Evolutionary conservation across 2,329 filamentous ascomycete species (phyloP).

Genomic region (Grosmannia huntii): DNA sequence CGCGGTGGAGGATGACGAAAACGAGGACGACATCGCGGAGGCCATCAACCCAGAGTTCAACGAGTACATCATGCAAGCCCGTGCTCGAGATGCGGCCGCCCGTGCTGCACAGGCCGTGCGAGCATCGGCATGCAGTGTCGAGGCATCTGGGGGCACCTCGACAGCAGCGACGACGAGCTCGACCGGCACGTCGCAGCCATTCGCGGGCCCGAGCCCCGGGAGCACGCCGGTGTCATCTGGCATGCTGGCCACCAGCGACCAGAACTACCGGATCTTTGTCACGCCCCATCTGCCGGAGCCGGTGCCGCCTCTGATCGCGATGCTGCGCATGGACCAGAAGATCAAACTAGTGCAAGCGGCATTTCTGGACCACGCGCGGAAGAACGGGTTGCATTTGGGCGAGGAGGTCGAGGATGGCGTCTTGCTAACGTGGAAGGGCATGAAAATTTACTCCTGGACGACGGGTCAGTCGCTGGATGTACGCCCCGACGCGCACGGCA

Average conservation of each 20-base stretch:
- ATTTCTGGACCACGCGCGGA: conserved; percentile 55
- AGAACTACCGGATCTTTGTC: conserved; percentile 41
- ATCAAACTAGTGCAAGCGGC: conserved; percentile 50
- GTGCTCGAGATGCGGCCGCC: conserved; percentile 8
- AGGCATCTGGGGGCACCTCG: not conserved
- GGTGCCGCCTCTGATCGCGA: conserved; percentile 37
- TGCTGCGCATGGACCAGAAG: conserved; percentile 52
- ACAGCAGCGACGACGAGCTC: not conserved
- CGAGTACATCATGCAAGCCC: conserved; percentile 12
- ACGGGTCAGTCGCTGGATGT: conserved; percentile 59
- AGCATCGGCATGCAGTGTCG: not conserved
- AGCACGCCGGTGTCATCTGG: not conserved
- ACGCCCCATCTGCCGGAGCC: conserved; percentile 45
- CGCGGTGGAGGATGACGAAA: not conserved
- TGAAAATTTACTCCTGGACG: conserved; percentile 61
- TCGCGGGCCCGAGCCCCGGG: not conserved
- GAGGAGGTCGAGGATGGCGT: conserved; percentile 37
- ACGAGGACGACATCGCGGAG: conserved; percentile 7
- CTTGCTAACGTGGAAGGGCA: conserved; percentile 69
- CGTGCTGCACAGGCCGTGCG: conserved; percentile 3
- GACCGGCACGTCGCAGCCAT: not conserved
- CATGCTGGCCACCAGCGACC: not conserved
- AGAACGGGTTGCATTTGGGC: conserved; percentile 25
- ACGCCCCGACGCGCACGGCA: conserved; percentile 28
- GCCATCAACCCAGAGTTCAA: conserved; percentile 10